These are phyloP conservation scores for Tubosaeta brunneosetosa DNA, from an alignment of 768 basidiomycete genomes.

Conservation along the genomic window DNA sequence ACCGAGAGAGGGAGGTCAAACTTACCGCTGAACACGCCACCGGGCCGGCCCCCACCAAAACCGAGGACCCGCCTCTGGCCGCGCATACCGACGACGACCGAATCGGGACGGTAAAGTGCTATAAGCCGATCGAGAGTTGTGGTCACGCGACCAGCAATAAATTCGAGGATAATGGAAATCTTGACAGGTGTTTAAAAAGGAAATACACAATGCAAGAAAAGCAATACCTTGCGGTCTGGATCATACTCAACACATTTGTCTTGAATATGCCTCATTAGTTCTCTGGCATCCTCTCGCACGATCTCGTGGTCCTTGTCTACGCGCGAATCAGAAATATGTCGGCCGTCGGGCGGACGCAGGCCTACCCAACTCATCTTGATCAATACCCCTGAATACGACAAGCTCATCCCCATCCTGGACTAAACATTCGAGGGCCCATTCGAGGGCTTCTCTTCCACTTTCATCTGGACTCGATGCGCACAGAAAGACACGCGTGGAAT, in stretches of 20 bases:
- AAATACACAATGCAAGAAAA: neutral
- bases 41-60: conserved; percentile 31
- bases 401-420: conserved; percentile 90
- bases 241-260: conserved; percentile 77
- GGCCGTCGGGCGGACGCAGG: neutral
- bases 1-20: neutral
- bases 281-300: conserved; percentile 80
- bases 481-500: conserved; percentile 81
- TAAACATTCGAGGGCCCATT: conserved; percentile 86
- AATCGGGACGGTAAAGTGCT: conserved; percentile 86
- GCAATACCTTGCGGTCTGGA: conserved; percentile 62
- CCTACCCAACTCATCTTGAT: conserved; percentile 79
- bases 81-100: conserved; percentile 88
- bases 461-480: conserved; percentile 88
- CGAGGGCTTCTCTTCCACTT: conserved; percentile 80
- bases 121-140: conserved; percentile 89
- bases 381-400: conserved; percentile 86
- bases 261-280: conserved; percentile 75
- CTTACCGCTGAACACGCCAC: conserved; percentile 25
- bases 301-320: conserved; percentile 72
- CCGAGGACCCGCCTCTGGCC: conserved; percentile 56
- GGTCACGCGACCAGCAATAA: conserved; percentile 86
- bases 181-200: conserved; percentile 22
- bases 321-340: neutral
- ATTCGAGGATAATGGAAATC: conserved; percentile 91